Evolutionary conservation across 371 early-diverging fungal species (phyloP), one percentile per base, ranked within the genome.

Genomic region (Batrachochytrium dendrobatidis): DNA sequence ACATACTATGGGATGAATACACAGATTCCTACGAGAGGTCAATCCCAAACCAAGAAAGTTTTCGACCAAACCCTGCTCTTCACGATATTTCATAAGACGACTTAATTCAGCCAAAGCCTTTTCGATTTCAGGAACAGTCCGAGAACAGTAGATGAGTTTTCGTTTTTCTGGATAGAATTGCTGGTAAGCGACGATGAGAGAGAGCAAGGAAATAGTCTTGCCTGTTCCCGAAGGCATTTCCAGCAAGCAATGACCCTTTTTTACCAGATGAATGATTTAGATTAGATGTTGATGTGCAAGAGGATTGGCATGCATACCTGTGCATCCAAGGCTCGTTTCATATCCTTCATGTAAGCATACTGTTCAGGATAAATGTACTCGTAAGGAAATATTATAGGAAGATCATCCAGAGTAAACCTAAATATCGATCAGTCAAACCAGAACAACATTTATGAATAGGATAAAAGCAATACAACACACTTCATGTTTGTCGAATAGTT

Each of bases 191-290:
- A 99, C 85, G 68, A 96, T 95, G 3, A 98, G 78, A 26, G 99
- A 95, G 3, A 99, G 76, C 17, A 99, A 79, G 17, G 98, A 89
- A 10, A 99, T 84, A 0, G 99, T 99, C 75, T 99, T 99, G 17
- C 99, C 99, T 0, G 99, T 99, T 43, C 99, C 99, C 18, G 99
- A 99, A 53, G 99, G 99, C 98, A 99, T 99, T 80, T 99, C 99
- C 18, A 99, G 81, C 51, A 99, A 81, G 63, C 91, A 88, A 65
- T 95, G 94, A 32, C 99, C 97, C 88, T 91, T 46, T 7, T 35
- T 1, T 8, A 28, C 60, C n/a, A 43, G 12, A 20, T 49, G 20
- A 17, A 2, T n/a, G 33, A 28, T 64, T 68, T 33, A 67, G 67
- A 18, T 68, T 17, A 33, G 35, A 30, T 39, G n/a, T 39, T 35